Base-by-base conservation (phyloP, 306 rosid genomes). In the Quercus dentata region DNA sequence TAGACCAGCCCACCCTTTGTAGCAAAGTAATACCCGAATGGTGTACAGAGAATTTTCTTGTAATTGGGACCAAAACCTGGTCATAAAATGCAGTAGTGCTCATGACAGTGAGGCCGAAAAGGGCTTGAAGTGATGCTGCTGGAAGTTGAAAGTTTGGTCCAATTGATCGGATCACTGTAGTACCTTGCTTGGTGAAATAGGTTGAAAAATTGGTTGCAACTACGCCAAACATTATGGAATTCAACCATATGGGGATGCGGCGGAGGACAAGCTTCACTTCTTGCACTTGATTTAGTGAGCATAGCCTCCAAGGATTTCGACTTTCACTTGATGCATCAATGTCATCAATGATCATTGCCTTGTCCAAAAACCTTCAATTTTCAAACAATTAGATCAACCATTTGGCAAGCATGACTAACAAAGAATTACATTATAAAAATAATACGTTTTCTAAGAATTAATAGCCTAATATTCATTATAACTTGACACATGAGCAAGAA, bases 1-100 rank as follows among this genome's bases (percentile, higher is more conserved):
- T 6, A 85, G 80, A 9, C 89, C 89, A 11, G 76, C 87, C 89
- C 3, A 88, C 81, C 15, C 87, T 71, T 57, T 88, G 89, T 15
- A 81, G 82, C n/a, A 79, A 67, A 1, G 86, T 80, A 38, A 88
- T 83, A 18, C 91, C 91, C 0, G 85, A 28, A 1, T 54, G 82
- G 61, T 80, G 71, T 19, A 75, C 67, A 0, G 80, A 82, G 59
- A 82, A 23, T 38, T 85, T 80, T 30, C 77, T 14, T 3, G 80
- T 38, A 0, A 52, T 5, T 0, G 84, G 89, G 30, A 88, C 71
- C 14, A 85, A 63, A 74, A 83, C 3, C 0, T 71, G 68, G 61
- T 88, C 87, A 56, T 87, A 87, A 54, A 87, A 20, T 0, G 85
- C 82, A 17, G 83, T 56, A 7, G 82, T 56, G 52, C 59, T 44